A percentile compares a stretch with the other conserved stretches of the same genome.
phyloP scores from a whole-genome alignment of 495 filamentous ascomycete genomes.

The Penicillium bialowiezense region DNA sequence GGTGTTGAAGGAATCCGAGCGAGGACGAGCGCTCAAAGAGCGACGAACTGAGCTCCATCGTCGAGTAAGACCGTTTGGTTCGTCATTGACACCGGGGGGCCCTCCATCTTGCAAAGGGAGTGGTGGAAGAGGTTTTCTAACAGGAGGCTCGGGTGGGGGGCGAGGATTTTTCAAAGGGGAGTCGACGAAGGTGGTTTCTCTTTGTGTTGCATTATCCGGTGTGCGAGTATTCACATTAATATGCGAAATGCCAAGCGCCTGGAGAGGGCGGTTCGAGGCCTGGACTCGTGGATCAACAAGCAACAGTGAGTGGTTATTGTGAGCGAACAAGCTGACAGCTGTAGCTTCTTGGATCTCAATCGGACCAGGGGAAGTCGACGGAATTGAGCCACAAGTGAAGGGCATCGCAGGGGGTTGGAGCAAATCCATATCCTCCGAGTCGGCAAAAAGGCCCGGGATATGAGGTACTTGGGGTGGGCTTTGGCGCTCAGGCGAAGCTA shows the following conservation, averaged over 20 bases:
- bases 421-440: constrained; percentile 33
- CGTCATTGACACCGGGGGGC: constrained; percentile 32
- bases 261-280: constrained; percentile 21
- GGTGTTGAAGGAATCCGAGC: constrained; percentile 50
- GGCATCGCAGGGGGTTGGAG: constrained; percentile 45
- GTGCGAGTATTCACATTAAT: constrained; percentile 19
- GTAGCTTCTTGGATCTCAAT: constrained; percentile 70
- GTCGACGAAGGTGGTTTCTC: constrained; percentile 51
- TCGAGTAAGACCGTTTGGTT: constrained; percentile 38
- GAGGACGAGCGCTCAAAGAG: constrained; percentile 54
- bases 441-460: constrained; percentile 28
- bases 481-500: constrained; percentile 6
- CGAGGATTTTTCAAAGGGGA: constrained; percentile 77
- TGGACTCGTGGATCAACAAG: constrained; percentile 67
- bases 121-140: constrained; percentile 71
- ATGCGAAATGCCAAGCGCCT: constrained; percentile 19
- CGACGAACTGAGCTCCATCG: constrained; percentile 56
- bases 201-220: constrained; percentile 38
- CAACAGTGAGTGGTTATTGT: constrained; percentile 80
- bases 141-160: constrained; percentile 65
- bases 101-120: constrained; percentile 58
- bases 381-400: constrained; percentile 46
- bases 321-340: constrained; percentile 78
- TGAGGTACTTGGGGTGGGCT: constrained; percentile 17
- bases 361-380: constrained; percentile 48